These are phyloP conservation scores for Cyclocybe cylindracea DNA, from an alignment of 768 basidiomycete genomes.

Conservation along the genomic window DNA sequence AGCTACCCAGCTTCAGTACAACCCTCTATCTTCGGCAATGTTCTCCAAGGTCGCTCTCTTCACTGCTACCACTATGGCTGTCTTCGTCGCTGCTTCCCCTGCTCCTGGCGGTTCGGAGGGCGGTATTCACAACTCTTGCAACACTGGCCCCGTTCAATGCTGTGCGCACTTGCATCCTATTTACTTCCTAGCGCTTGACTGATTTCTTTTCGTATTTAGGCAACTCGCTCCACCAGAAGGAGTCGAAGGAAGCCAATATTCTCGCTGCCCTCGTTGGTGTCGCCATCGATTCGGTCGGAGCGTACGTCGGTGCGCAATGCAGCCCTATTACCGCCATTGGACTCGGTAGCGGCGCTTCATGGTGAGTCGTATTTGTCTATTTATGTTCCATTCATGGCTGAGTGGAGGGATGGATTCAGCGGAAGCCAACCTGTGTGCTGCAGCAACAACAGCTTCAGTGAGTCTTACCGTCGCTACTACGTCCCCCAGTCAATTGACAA, in stretches of 20 bases:
- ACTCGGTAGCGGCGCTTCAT: slow-evolving; percentile 10
- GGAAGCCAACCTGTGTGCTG: slow-evolving; percentile 21
- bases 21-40: neutral
- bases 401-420: neutral
- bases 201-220: neutral
- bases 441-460: slow-evolving; percentile 19
- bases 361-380: neutral
- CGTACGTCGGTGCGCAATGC: slow-evolving; percentile 19
- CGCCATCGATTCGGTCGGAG: slow-evolving; percentile 7
- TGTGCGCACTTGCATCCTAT: slow-evolving; percentile 8
- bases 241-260: neutral
- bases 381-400: too few species aligned
- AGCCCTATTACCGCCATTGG: slow-evolving; percentile 20
- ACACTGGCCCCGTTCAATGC: slow-evolving; percentile 24
- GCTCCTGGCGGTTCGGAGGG: neutral
- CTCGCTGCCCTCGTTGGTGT: slow-evolving; percentile 4
- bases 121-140: slow-evolving; percentile 15
- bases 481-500: neutral
- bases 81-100: neutral
- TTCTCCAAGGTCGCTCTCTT: neutral
- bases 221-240: slow-evolving; percentile 10
- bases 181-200: neutral
- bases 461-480: neutral
- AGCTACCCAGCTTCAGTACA: too few species aligned
- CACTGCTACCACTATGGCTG: neutral